phyloP scores from a whole-genome alignment of 2,329 filamentous ascomycete species.

The Trichoderma sp. region DNA sequence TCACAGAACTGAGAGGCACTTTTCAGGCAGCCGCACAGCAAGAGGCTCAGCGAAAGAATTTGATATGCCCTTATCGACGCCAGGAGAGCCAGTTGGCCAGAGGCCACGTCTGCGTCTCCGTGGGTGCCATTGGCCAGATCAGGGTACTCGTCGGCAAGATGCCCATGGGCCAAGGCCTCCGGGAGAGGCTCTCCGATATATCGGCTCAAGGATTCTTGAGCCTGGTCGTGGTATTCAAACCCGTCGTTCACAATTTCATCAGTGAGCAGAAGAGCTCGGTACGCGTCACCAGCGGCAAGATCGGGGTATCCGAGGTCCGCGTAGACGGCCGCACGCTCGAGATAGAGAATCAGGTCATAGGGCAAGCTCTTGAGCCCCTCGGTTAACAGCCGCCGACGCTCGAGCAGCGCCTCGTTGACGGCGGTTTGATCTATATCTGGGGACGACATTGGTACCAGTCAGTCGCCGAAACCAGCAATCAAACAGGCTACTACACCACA shows the following conservation, averaged over 20 bases:
- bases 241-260: conserved; percentile 76
- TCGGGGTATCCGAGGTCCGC: conserved; percentile 80
- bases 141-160: conserved; percentile 37
- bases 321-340: conserved; percentile 69
- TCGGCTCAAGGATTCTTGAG: conserved; percentile 49
- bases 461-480: background rate
- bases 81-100: conserved; percentile 43
- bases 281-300: conserved; percentile 84
- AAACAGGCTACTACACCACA: conserved; percentile 1
- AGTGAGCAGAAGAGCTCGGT: conserved; percentile 79
- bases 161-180: conserved; percentile 46
- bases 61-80: conserved; percentile 58
- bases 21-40: conserved; percentile 65
- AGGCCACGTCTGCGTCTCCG: conserved; percentile 33
- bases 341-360: conserved; percentile 62
- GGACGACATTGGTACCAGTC: conserved; percentile 25
- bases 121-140: conserved; percentile 33
- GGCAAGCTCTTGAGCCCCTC: conserved; percentile 49
- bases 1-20: conserved; percentile 65
- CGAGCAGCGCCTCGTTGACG: conserved; percentile 46
- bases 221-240: conserved; percentile 77
- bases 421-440: conserved; percentile 34
- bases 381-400: conserved; percentile 56
- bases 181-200: conserved; percentile 36
- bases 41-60: conserved; percentile 54